A percentile compares a stretch with the other conserved stretches of the same genome.
phyloP scores from a whole-genome alignment of 2,329 filamentous ascomycete genomes.

The Fusarium mundagurra region DNA sequence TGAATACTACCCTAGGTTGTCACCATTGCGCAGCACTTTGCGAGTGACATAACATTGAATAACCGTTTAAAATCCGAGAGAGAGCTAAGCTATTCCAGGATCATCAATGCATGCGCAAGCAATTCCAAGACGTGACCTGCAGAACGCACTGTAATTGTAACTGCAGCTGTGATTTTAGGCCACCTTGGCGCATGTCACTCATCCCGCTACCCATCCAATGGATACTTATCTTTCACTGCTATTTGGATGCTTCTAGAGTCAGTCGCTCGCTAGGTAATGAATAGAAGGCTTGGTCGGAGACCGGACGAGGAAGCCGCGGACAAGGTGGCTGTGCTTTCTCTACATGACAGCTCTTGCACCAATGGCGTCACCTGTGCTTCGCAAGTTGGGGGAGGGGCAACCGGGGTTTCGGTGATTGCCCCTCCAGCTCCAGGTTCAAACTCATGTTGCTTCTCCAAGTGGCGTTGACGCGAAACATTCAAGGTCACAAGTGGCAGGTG shows the following conservation, averaged over 20 bases:
- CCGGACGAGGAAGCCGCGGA: not conserved
- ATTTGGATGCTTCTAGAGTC: not conserved
- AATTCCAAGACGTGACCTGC: slow-evolving; percentile 1
- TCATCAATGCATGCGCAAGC: slow-evolving; percentile 5
- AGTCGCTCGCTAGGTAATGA: not conserved
- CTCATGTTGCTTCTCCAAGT: slow-evolving; percentile 6
- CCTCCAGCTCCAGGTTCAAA: slow-evolving; percentile 20
- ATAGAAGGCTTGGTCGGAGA: not conserved
- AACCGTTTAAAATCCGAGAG: not conserved
- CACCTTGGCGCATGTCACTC: slow-evolving; percentile 18
- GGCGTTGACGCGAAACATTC: slow-evolving; percentile 27
- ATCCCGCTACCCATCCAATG: not conserved
- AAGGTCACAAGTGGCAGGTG: slow-evolving; percentile 32
- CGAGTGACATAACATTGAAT: not conserved
- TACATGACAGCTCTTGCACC: slow-evolving; percentile 14
- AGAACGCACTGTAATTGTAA: not conserved
- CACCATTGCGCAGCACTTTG: not conserved
- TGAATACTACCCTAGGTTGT: not conserved
- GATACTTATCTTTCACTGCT: not conserved
- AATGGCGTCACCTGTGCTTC: slow-evolving; percentile 33
- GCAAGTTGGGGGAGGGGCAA: slow-evolving; percentile 30
- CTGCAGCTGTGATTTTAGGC: not conserved
- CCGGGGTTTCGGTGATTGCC: slow-evolving; percentile 25
- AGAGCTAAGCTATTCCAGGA: not conserved
- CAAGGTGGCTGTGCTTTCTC: slow-evolving; percentile 27